These are phyloP conservation scores for Malassezia pachydermatis DNA, from an alignment of 1,284 basidiomycete species.

Conservation along the genomic window DNA sequence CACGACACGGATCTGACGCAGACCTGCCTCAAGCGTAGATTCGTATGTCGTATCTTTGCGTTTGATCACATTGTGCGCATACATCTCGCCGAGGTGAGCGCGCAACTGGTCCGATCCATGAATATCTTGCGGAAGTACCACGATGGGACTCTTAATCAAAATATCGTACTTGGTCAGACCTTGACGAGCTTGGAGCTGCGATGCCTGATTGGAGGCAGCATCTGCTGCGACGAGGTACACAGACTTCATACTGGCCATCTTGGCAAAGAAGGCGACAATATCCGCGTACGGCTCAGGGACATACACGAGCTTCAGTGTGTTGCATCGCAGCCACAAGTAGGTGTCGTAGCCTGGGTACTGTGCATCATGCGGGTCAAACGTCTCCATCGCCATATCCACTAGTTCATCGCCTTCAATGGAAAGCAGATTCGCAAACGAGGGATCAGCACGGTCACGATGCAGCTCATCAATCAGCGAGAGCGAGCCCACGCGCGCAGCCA, in stretches of 20 bases:
- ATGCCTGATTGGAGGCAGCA: conserved; percentile 78
- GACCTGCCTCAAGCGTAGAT: conserved; percentile 59
- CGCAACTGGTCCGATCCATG: conserved; percentile 63
- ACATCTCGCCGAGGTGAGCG: conserved; percentile 79
- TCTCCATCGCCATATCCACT: conserved; percentile 90
- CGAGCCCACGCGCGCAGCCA: conserved; percentile 75
- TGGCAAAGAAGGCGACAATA: conserved; percentile 71
- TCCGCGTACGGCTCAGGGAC: conserved; percentile 76
- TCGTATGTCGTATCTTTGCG: conserved; percentile 52
- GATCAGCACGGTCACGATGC: conserved; percentile 53
- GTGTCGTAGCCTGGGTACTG: conserved; percentile 76
- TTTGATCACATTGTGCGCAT: conserved; percentile 65
- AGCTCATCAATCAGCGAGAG: conserved; percentile 72
- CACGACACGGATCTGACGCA: conserved; percentile 70
- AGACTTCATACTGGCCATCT: conserved; percentile 66
- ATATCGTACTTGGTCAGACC: conserved; percentile 78
- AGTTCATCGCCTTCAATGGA: conserved; percentile 92
- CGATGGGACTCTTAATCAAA: conserved; percentile 80
- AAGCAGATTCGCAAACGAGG: conserved; percentile 70
- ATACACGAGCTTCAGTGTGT: conserved; percentile 81
- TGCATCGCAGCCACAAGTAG: conserved; percentile 71
- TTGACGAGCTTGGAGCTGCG: conserved; percentile 55
- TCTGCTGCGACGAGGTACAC: conserved; percentile 90
- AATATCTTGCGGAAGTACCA: conserved; percentile 73
- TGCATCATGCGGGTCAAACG: conserved; percentile 61